Evolutionary conservation across 495 filamentous ascomycete genomes (phyloP).

Genomic region (Tuber umbilicatum): DNA sequence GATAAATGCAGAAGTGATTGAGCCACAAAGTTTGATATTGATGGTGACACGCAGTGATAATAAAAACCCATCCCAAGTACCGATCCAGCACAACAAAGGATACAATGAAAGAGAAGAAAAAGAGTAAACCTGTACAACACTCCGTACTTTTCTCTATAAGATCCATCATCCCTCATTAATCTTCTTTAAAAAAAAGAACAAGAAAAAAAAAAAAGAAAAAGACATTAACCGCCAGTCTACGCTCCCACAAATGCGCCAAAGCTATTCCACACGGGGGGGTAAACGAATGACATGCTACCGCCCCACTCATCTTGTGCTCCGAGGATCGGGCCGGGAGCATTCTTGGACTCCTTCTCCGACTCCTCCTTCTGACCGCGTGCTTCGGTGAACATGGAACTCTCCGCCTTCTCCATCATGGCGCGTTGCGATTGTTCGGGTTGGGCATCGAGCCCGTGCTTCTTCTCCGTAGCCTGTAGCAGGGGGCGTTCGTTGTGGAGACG

Average conservation of each 20-base stretch:
- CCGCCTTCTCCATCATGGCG: conserved; percentile 46
- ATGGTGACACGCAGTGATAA: not conserved
- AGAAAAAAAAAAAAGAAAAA: not conserved
- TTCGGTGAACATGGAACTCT: conserved; percentile 46
- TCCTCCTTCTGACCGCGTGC: conserved; percentile 47
- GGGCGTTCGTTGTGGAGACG: conserved; percentile 19
- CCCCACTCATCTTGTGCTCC: conserved; percentile 68
- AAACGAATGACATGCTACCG: conserved; percentile 44
- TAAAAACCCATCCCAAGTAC: conserved; percentile 9
- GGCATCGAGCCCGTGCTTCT: conserved; percentile 45
- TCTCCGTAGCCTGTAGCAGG: conserved; percentile 28
- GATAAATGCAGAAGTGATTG: not conserved
- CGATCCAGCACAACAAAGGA: conserved; percentile 17
- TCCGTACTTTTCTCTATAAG: not conserved
- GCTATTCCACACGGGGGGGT: conserved; percentile 11
- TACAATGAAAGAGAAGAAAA: conserved; percentile 15
- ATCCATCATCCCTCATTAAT: not conserved
- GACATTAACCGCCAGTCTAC: not conserved
- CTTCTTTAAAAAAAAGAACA: not conserved
- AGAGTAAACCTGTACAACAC: not conserved
- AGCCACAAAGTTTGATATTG: not conserved
- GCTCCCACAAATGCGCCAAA: conserved; percentile 20
- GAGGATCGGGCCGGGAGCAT: conserved; percentile 59
- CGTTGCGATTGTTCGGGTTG: conserved; percentile 43
- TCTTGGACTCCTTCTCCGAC: conserved; percentile 58